Evolutionary conservation across 2,329 filamentous ascomycete genomes (phyloP).

Genomic region (Pezicula neosporulosa): DNA sequence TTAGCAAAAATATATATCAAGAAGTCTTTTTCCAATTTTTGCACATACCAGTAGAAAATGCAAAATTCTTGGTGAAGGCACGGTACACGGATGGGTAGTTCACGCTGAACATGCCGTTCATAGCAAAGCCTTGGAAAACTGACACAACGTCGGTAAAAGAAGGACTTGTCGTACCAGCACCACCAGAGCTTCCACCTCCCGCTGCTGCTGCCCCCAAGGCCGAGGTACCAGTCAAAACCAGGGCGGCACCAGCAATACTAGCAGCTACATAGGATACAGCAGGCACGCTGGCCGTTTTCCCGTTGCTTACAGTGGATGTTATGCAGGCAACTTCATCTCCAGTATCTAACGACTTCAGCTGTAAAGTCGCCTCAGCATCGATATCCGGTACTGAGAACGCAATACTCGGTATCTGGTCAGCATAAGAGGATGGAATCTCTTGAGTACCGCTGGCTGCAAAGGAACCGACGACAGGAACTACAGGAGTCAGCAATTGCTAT

Average conservation of each 20-base stretch:
- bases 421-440: conserved; percentile 66
- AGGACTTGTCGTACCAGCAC: conserved; percentile 67
- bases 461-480: conserved; percentile 67
- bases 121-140: conserved; percentile 91
- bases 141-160: conserved; percentile 81
- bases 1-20: neutral
- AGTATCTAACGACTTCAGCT: conserved; percentile 61
- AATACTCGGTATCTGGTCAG: conserved; percentile 76
- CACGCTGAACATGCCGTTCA: conserved; percentile 95
- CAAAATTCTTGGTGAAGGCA: conserved; percentile 91
- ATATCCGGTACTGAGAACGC: conserved; percentile 91
- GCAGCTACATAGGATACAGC: conserved; percentile 82
- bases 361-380: conserved; percentile 76
- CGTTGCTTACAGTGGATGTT: conserved; percentile 77
- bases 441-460: conserved; percentile 74
- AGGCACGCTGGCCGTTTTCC: conserved; percentile 72
- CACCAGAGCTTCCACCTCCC: conserved; percentile 44
- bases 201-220: conserved; percentile 61
- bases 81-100: conserved; percentile 83
- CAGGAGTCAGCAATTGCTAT: conserved; percentile 18
- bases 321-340: conserved; percentile 75
- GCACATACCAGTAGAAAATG: conserved; percentile 71
- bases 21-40: too few species aligned
- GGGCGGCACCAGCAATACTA: conserved; percentile 79
- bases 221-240: conserved; percentile 69